Conservation (phyloP, 2,329 filamentous ascomycete genomes). For the Aspergillus aculeatus region DNA sequence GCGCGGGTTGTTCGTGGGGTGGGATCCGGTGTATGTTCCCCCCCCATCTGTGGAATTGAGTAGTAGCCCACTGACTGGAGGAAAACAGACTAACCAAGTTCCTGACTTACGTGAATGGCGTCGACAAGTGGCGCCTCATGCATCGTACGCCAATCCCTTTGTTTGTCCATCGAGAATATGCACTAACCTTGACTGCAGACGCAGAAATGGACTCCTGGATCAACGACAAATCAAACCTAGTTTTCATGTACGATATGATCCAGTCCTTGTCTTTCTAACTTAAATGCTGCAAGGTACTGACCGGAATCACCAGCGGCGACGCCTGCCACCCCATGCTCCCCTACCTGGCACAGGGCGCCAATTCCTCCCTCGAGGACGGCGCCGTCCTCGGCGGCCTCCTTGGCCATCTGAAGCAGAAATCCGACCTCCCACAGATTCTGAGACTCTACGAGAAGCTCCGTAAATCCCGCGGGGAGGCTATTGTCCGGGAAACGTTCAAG, state of each 20-base stretch:
- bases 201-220: constrained; percentile 57
- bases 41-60: background rate
- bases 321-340: constrained; percentile 65
- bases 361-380: constrained; percentile 67
- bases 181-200: constrained; percentile 25
- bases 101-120: constrained; percentile 53
- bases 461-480: constrained; percentile 52
- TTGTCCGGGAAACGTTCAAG: constrained; percentile 63
- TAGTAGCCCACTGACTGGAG: background rate
- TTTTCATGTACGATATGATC: constrained; percentile 35
- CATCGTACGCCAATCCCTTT: constrained; percentile 29
- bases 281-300: background rate
- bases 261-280: background rate
- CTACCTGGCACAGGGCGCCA: constrained; percentile 65
- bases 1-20: constrained; percentile 57
- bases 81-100: constrained; percentile 37
- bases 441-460: constrained; percentile 47
- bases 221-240: constrained; percentile 52
- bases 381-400: constrained; percentile 63
- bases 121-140: constrained; percentile 70
- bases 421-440: constrained; percentile 45
- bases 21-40: constrained; percentile 56
- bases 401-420: constrained; percentile 48
- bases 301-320: constrained; percentile 47
- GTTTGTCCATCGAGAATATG: background rate